phyloP scores from a whole-genome alignment of 2,329 filamentous ascomycete species.

The Xylogone sp. region DNA sequence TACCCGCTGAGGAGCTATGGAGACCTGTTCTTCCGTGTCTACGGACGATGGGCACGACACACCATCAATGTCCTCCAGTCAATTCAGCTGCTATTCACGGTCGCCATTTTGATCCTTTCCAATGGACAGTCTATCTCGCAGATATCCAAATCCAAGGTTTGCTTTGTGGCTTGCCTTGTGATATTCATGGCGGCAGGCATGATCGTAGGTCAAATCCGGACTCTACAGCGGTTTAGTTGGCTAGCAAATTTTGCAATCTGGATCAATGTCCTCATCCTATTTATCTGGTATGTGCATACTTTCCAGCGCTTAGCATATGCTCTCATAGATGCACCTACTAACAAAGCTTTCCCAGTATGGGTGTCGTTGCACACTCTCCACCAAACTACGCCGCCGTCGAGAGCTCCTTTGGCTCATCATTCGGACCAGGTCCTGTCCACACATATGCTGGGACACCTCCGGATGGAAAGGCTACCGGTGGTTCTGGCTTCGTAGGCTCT shows the following conservation, averaged over 20 bases:
- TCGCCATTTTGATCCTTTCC: constrained; percentile 47
- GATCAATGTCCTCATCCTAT: constrained; percentile 50
- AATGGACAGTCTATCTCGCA: constrained; percentile 53
- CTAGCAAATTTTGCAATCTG: constrained; percentile 53
- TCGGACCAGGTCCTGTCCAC: constrained; percentile 25
- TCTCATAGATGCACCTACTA: not conserved
- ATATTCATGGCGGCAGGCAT: constrained; percentile 48
- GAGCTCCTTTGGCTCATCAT: constrained; percentile 26
- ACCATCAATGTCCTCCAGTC: constrained; percentile 45
- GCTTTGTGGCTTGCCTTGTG: constrained; percentile 48
- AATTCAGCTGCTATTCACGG: constrained; percentile 45
- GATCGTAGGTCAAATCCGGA: constrained; percentile 51
- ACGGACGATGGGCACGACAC: constrained; percentile 40
- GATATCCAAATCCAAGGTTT: constrained; percentile 44
- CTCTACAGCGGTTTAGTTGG: constrained; percentile 50
- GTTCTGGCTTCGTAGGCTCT: constrained; percentile 38
- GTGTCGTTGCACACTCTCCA: constrained; percentile 42
- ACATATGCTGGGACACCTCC: constrained; percentile 35
- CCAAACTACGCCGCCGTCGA: constrained; percentile 41
- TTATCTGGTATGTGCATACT: constrained; percentile 35
- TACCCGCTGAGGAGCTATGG: constrained; percentile 22
- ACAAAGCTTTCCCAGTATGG: constrained; percentile 34
- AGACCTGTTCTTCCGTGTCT: constrained; percentile 40
- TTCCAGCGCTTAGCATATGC: not conserved
- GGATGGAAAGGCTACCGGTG: constrained; percentile 36